Conservation (phyloP, 2,329 filamentous ascomycete genomes). For the Eutypa lata region DNA sequence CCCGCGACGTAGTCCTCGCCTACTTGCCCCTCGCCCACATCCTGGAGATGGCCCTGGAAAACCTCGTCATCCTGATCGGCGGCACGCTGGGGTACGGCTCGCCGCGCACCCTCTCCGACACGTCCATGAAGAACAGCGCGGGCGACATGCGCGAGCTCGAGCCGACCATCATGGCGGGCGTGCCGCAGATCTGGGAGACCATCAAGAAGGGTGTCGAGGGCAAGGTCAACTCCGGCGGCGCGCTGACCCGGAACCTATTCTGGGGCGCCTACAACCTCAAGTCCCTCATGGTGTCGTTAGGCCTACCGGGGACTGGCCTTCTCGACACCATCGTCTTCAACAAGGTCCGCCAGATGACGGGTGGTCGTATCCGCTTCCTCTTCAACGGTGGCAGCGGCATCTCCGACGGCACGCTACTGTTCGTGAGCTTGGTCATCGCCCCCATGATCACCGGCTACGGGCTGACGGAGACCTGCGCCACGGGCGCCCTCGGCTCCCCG, state of each 20-base stretch:
- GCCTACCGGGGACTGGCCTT: constrained; percentile 63
- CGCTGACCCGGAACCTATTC: constrained; percentile 76
- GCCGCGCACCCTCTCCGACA: constrained; percentile 82
- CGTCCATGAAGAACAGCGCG: constrained; percentile 81
- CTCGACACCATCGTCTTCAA: constrained; percentile 86
- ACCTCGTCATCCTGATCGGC: constrained; percentile 83
- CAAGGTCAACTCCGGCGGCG: constrained; percentile 70
- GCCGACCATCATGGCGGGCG: constrained; percentile 87
- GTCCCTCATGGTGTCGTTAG: constrained; percentile 52
- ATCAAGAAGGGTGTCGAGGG: constrained; percentile 89
- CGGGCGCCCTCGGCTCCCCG: constrained; percentile 79
- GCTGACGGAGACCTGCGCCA: constrained; percentile 87
- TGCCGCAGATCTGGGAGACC: constrained; percentile 95
- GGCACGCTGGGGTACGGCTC: constrained; percentile 92
- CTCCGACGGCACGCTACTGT: constrained; percentile 80
- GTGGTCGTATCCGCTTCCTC: constrained; percentile 81
- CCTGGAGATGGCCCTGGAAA: constrained; percentile 94
- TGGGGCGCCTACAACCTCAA: constrained; percentile 62
- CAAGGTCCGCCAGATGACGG: constrained; percentile 86
- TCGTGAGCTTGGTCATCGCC: constrained; percentile 87
- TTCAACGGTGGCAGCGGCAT: constrained; percentile 95
- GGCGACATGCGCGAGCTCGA: constrained; percentile 91
- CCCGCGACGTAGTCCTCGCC: constrained; percentile 76
- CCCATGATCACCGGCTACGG: constrained; percentile 96
- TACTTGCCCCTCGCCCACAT: constrained; percentile 96